Base-by-base conservation (phyloP, 192 early-diverging fungal species). In the Tieghemiomyces parasiticus region DNA sequence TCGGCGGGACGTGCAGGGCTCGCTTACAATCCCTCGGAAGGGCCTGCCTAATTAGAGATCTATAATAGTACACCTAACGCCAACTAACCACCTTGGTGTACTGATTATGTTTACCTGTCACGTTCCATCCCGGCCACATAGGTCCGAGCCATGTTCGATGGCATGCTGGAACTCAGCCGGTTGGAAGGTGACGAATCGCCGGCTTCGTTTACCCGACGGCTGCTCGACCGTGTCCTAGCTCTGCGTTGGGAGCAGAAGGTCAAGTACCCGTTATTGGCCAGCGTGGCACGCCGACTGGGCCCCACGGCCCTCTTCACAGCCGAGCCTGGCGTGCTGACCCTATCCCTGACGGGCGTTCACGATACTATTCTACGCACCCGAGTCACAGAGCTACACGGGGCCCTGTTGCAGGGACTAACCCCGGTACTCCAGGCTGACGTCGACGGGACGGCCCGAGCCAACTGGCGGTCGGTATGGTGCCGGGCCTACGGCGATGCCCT, bases 181-280 rank as follows among this genome's bases (percentile, higher is more conserved):
- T 55, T 58, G 47, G 35, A 1, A 20, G 49, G 16, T 25, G 19
- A 2, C 22, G 19, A 24, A 38, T 16, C 8, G 44, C 47, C n/a
- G 55, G 46, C 35, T 30, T 62, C 72, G n/a, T 86, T 82, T 50
- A 53, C 88, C 6, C 58, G 63, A 22, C 70, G 74, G 44, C 77
- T 90, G 20, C 66, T 90, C 34, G 75, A 76, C 19, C 80, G 76
- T 26, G 69, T 93, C 22, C 60, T 93, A 35, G 72, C 72, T n/a
- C 81, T 84, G 65, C 87, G 89, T 61, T 81, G 86, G 73, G 82
- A 85, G 58, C 78, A 87, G 28, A 88, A 85, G 62, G 84, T 84
- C 10, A 93, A 91, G 64, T 87, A 91, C 66, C 75, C 89, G 59
- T 76, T 93, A 29, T 63, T 93, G 28, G 74, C 81, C 0, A 76